Evolutionary conservation across 2,329 filamentous ascomycete species (phyloP).

Genomic region (Exophiala bonariae): DNA sequence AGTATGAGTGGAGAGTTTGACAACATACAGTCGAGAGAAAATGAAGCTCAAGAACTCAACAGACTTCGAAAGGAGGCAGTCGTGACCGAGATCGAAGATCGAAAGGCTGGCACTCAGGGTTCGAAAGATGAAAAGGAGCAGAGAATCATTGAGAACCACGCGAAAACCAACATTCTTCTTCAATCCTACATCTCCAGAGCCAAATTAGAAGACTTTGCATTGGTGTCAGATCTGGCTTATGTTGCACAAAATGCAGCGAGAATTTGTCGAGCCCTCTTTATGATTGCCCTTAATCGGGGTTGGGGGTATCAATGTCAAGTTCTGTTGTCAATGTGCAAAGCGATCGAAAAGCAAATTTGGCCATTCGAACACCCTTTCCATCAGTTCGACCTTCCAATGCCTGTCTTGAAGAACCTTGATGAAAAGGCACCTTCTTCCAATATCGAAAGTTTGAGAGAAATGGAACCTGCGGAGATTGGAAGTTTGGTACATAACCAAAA

Average conservation of each 20-base stretch:
- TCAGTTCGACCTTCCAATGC: slow-evolving; percentile 86
- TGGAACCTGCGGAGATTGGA: slow-evolving; percentile 90
- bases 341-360: slow-evolving; percentile 95
- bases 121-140: slow-evolving; percentile 78
- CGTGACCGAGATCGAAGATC: slow-evolving; percentile 75
- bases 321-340: slow-evolving; percentile 87
- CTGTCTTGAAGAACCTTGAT: slow-evolving; percentile 81
- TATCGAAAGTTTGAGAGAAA: slow-evolving; percentile 83
- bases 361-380: slow-evolving; percentile 91
- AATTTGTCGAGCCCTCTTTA: slow-evolving; percentile 92
- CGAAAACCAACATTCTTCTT: slow-evolving; percentile 92
- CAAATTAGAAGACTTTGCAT: slow-evolving; percentile 87
- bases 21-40: slow-evolving; percentile 91
- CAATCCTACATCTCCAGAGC: slow-evolving; percentile 91
- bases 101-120: slow-evolving; percentile 48
- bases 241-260: slow-evolving; percentile 93
- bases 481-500: slow-evolving; percentile 85
- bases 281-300: slow-evolving; percentile 91
- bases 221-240: slow-evolving; percentile 89
- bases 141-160: slow-evolving; percentile 67
- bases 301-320: slow-evolving; percentile 97
- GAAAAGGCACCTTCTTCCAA: slow-evolving; percentile 71
- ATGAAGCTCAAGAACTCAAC: slow-evolving; percentile 82
- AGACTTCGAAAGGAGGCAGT: slow-evolving; percentile 69
- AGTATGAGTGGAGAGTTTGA: slow-evolving; percentile 98